Evolutionary conservation across 1,139 yeast species (phyloP).

Genomic region (Saccharomyces pastorianus): DNA sequence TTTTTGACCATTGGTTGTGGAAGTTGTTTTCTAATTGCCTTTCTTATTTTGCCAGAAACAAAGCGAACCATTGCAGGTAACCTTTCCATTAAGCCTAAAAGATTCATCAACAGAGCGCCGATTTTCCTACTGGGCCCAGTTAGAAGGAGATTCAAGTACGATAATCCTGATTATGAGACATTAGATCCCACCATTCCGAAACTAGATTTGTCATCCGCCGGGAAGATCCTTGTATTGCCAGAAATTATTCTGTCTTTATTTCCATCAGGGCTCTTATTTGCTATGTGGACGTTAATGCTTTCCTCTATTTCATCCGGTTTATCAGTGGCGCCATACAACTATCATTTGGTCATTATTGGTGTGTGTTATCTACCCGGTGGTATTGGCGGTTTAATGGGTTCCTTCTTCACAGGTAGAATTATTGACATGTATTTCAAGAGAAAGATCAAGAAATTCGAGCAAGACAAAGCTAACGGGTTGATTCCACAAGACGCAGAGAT

Average conservation of each 20-base stretch:
- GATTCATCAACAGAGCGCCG: conserved; percentile 39
- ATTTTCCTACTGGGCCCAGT: conserved; percentile 29
- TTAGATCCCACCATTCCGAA: conserved; percentile 29
- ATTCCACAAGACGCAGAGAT: conserved; percentile 29
- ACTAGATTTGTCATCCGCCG: conserved; percentile 37
- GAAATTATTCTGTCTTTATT: conserved; percentile 36
- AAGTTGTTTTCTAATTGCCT: conserved; percentile 28
- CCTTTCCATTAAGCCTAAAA: conserved; percentile 44
- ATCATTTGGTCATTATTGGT: conserved; percentile 50
- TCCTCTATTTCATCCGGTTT: conserved; percentile 56
- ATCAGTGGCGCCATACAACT: conserved; percentile 40
- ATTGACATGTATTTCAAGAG: conserved; percentile 40
- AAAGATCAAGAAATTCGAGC: conserved; percentile 15
- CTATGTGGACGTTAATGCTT: conserved; percentile 61
- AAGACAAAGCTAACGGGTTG: conserved; percentile 21
- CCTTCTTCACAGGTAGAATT: conserved; percentile 41
- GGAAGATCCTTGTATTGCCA: conserved; percentile 35
- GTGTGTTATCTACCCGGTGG: conserved; percentile 57
- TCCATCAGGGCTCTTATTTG: conserved; percentile 58
- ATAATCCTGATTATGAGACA: conserved; percentile 29
- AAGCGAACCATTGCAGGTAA: conserved; percentile 62
- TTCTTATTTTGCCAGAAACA: conserved; percentile 58
- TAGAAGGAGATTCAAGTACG: conserved; percentile 17
- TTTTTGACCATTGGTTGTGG: conserved; percentile 59
- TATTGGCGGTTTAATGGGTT: conserved; percentile 45